These are phyloP conservation scores for Penicillium paneum DNA, from an alignment of 2,329 filamentous ascomycete genomes.

Conservation along the genomic window DNA sequence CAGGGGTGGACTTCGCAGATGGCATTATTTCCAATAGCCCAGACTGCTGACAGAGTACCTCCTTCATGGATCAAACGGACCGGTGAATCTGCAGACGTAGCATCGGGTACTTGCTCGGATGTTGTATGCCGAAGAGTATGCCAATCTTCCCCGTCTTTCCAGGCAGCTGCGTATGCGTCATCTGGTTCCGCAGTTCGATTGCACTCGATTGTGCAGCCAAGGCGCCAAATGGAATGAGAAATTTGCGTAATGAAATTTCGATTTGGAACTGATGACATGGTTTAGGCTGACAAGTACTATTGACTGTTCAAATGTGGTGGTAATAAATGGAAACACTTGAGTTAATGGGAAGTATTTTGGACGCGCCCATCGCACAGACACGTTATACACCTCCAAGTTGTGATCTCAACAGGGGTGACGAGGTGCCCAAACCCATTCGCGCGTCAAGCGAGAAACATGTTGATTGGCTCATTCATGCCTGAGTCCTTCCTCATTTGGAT, in stretches of 20 bases:
- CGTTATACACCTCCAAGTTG: background rate
- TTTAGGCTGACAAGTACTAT: background rate
- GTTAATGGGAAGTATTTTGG: background rate
- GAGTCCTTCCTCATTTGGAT: background rate
- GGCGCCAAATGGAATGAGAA: background rate
- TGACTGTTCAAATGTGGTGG: background rate
- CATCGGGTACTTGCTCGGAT: background rate
- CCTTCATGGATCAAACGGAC: background rate
- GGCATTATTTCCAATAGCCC: background rate
- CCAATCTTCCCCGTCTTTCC: background rate
- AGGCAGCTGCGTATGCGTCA: background rate
- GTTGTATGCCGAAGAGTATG: background rate
- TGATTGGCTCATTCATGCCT: background rate
- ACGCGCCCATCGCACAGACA: background rate
- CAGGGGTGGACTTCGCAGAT: background rate
- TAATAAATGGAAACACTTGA: background rate
- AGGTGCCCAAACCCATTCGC: background rate
- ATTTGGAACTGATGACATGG: background rate
- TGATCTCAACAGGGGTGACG: background rate
- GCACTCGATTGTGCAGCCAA: background rate
- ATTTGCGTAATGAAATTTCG: background rate
- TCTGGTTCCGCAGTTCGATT: background rate
- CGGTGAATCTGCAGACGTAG: background rate
- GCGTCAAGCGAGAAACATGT: background rate
- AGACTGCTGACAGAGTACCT: background rate